Base-by-base conservation (phyloP, 2,329 filamentous ascomycete genomes). In the Amauroascus verrucosus region DNA sequence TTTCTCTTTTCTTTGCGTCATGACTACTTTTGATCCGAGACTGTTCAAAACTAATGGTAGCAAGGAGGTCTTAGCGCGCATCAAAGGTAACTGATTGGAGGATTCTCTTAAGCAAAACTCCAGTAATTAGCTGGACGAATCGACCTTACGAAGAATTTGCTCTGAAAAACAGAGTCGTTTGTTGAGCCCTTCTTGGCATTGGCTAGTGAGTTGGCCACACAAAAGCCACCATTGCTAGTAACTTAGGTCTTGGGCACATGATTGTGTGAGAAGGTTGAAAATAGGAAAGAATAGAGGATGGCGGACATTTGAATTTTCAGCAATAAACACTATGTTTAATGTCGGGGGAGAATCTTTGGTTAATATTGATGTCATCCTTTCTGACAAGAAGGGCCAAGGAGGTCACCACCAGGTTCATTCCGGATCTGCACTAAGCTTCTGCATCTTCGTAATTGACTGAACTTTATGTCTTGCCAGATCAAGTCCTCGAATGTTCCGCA, bases 401-500 rank as follows among this genome's bases (percentile, higher is more conserved):
- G n/a, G 26, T 33, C 47, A 16, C 33, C 9, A 32, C 35, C 37
- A 24, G 48, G 37, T 22, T 51, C 5, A 41, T 33, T 43, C 28
- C 38, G 28, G 38, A 33, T 44, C 48, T 37, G 48, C 38, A n/a
- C 26, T 51, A 26, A 24, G 44, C 13, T 49, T 51, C 37, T 51
- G 48, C 48, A 32, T 33, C 16, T 44, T 51, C 48, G 48, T 44
- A 51, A 51, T 51, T 35, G 28, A 51, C 48, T 51, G 38, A 51
- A 44, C 28, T 51, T 28, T 51, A 51, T 33, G 18, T 30, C 22
- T 41, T 46, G 30, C n/a, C 41, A 30, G 30, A 53, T 8, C 2
- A 38, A 46, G 3, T 24, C 41, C 32, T 47, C 41, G 50, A 47
- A 53, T 46, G 41, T 46, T 53, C 50, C 47, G 50, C 32, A 46